Percentiles rank a stretch among this genome's conserved stretches.
Evolutionary conservation across 176 grass and related monocot species (phyloP).

Genomic region (Phyllostachys edulis): DNA sequence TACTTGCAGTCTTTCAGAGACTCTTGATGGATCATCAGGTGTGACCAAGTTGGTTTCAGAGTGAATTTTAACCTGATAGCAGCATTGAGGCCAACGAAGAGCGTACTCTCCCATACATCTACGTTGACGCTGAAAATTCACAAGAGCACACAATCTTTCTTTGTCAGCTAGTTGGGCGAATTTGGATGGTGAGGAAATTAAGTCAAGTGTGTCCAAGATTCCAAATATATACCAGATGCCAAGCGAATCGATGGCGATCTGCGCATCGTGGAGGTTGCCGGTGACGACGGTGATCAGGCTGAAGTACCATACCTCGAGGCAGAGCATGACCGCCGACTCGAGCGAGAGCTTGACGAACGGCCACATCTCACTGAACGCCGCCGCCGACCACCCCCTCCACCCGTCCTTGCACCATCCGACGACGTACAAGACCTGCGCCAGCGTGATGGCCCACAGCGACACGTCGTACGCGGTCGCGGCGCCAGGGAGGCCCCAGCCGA

Average conservation of each 20-base stretch:
- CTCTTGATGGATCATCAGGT: no score
- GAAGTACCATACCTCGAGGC: constrained; percentile 65
- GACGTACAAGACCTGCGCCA: constrained; percentile 44
- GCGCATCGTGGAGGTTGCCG: constrained; percentile 40
- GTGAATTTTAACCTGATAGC: constrained; percentile 38
- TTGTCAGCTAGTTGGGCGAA: neutral
- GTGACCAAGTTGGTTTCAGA: no score
- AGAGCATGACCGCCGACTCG: constrained; percentile 58
- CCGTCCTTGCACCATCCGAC: constrained; percentile 45
- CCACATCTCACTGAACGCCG: constrained; percentile 43
- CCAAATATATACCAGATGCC: constrained; percentile 41
- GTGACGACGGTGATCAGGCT: constrained; percentile 39
- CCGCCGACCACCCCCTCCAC: constrained; percentile 42
- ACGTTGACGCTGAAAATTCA: constrained; percentile 48
- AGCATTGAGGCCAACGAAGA: constrained; percentile 60
- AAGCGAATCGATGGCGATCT: constrained; percentile 50
- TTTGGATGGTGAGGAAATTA: neutral
- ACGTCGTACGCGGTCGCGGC: constrained; percentile 37
- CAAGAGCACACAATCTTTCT: neutral
- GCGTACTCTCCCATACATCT: constrained; percentile 50
- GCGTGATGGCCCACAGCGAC: constrained; percentile 33
- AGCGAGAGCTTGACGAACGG: constrained; percentile 51
- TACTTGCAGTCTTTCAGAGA: no score
- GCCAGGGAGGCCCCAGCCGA: constrained; percentile 30
- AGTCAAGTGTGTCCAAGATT: no score